These are phyloP conservation scores for Ascochyta rabiei DNA, from an alignment of 2,329 filamentous ascomycete species.

Conservation along the genomic window DNA sequence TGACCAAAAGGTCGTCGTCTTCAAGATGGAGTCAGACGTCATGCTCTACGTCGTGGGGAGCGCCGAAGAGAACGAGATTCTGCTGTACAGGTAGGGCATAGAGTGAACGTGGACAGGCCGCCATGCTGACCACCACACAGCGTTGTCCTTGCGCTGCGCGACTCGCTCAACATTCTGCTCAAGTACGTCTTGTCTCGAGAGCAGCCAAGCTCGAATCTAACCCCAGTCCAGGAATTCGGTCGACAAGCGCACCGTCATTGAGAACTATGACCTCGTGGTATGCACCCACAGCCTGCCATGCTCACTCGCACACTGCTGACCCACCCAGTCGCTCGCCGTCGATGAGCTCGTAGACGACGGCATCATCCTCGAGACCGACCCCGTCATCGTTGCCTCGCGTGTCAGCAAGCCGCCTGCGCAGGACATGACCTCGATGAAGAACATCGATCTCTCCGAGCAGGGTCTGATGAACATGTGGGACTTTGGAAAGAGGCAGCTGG, in stretches of 20 bases:
- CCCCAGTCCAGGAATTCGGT: slow-evolving; percentile 74
- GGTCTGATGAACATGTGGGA: slow-evolving; percentile 93
- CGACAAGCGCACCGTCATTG: slow-evolving; percentile 95
- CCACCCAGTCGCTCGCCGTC: slow-evolving; percentile 86
- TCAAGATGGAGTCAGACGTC: slow-evolving; percentile 97
- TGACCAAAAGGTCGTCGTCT: slow-evolving; percentile 94
- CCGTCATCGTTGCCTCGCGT: slow-evolving; percentile 87
- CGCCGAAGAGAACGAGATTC: slow-evolving; percentile 93
- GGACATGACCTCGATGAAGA: slow-evolving; percentile 85
- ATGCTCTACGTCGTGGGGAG: slow-evolving; percentile 93
- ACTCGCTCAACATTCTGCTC: slow-evolving; percentile 87
- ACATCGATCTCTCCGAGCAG: slow-evolving; percentile 94
- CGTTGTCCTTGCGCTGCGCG: slow-evolving; percentile 86
- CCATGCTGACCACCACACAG: slow-evolving; percentile 49
- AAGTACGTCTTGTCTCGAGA: slow-evolving; percentile 68
- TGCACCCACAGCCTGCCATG: slow-evolving; percentile 7
- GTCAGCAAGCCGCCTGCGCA: slow-evolving; percentile 91
- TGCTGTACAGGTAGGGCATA: slow-evolving; percentile 73
- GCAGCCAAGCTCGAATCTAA: slow-evolving; percentile 8
- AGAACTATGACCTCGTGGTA: slow-evolving; percentile 93
- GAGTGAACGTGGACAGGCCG: too few species aligned
- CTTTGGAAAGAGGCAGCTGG: slow-evolving; percentile 88
- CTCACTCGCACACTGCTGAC: slow-evolving; percentile 60
- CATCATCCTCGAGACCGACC: slow-evolving; percentile 96
- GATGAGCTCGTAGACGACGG: slow-evolving; percentile 75